phyloP scores from a whole-genome alignment of 2,329 filamentous ascomycete genomes.

The Nemania abortiva region DNA sequence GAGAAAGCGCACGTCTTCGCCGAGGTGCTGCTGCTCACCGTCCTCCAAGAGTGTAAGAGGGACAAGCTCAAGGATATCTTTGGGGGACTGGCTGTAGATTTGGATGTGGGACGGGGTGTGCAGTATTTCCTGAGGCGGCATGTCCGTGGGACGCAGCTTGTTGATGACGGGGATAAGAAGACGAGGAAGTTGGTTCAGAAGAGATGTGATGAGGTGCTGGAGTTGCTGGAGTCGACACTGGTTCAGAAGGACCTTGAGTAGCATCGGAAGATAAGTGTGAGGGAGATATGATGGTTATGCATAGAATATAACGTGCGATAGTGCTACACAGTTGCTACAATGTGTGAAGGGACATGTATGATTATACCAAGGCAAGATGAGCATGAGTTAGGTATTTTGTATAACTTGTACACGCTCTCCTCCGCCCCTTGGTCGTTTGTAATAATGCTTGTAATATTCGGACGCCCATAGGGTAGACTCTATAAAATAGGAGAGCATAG shows the following conservation, averaged over 20 bases:
- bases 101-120: slow-evolving; percentile 79
- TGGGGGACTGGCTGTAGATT: slow-evolving; percentile 70
- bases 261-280: background rate
- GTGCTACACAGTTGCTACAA: background rate
- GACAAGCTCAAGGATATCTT: slow-evolving; percentile 74
- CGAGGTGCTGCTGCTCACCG: slow-evolving; percentile 81
- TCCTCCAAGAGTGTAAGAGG: slow-evolving; percentile 76
- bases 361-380: no score
- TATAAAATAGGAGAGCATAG: no score
- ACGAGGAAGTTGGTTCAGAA: slow-evolving; percentile 62
- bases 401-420: no score
- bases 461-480: no score
- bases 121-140: slow-evolving; percentile 84
- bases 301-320: background rate
- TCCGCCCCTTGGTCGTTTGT: no score
- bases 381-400: no score
- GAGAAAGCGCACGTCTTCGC: slow-evolving; percentile 81
- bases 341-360: background rate
- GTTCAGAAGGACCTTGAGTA: slow-evolving; percentile 37
- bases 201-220: slow-evolving; percentile 59
- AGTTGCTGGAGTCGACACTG: slow-evolving; percentile 51
- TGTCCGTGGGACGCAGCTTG: slow-evolving; percentile 73
- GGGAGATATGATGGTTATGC: background rate
- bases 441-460: no score
- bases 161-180: slow-evolving; percentile 57